Evolutionary conservation across 192 early-diverging fungal genomes (phyloP).

Genomic region (Podila epicladia): DNA sequence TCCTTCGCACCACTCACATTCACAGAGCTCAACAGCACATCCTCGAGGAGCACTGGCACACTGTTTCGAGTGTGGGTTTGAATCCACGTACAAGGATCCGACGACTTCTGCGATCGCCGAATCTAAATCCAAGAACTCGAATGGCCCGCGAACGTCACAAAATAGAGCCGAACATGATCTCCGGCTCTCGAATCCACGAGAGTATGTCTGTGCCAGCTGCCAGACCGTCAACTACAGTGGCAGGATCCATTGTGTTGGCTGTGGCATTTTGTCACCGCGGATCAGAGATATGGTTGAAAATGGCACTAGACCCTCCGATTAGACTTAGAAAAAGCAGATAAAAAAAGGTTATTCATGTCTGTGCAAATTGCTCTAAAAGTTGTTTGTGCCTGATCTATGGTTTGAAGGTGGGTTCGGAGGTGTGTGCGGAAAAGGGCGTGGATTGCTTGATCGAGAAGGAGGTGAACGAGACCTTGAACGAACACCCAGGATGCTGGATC

Average conservation of each 20-base stretch:
- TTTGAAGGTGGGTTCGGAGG: too few relatives aligned
- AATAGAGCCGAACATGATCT: slow-evolving; percentile 8
- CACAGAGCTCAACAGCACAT: not conserved
- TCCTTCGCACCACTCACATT: not conserved
- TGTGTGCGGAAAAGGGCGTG: too few relatives aligned
- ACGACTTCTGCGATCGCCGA: not conserved
- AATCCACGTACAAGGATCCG: slow-evolving; percentile 8
- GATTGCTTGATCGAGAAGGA: too few relatives aligned
- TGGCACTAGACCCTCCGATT: not conserved
- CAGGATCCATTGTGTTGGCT: slow-evolving; percentile 28
- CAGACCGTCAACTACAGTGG: slow-evolving; percentile 25
- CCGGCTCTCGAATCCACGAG: slow-evolving; percentile 25
- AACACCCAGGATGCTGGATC: too few relatives aligned
- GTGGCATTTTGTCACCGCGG: slow-evolving; percentile 22
- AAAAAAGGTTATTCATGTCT: too few relatives aligned
- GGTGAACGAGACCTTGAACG: too few relatives aligned
- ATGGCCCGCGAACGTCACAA: not conserved
- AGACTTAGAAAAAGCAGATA: too few relatives aligned
- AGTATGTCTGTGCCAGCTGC: slow-evolving; percentile 36
- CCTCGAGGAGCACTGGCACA: slow-evolving; percentile 18
- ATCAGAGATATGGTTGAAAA: slow-evolving; percentile 2
- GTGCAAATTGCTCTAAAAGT: too few relatives aligned
- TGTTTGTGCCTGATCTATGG: too few relatives aligned
- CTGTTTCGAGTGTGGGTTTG: slow-evolving; percentile 43
- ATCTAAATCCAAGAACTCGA: not conserved